These are phyloP conservation scores for carrot (Daucus carota) DNA, from an alignment of 129 eudicot genomes.

Conservation along the genomic window DH1_v3.0 NC_030381.2:44791001-44791500, in stretches of 20 bases:
- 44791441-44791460: conserved; percentile 4
- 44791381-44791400: neutral
- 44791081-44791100: too few relatives aligned
- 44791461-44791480: conserved; percentile 17
- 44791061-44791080: too few relatives aligned
- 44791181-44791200: neutral
- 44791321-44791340: neutral
- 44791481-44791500: conserved; percentile 10
- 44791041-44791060: too few relatives aligned
- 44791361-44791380: neutral
- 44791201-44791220: neutral
- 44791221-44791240: neutral
- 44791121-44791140: too few relatives aligned
- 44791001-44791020: too few relatives aligned
- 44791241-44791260: neutral
- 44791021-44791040: too few relatives aligned
- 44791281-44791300: neutral
- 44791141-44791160: neutral
- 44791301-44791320: neutral
- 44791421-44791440: conserved; percentile 22
- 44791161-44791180: neutral
- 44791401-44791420: conserved; percentile 5
- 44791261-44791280: neutral
- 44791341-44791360: neutral
- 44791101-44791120: too few relatives aligned